These are phyloP conservation scores for Collybiopsis confluens DNA, from an alignment of 768 basidiomycete genomes.

Conservation along the genomic window DNA sequence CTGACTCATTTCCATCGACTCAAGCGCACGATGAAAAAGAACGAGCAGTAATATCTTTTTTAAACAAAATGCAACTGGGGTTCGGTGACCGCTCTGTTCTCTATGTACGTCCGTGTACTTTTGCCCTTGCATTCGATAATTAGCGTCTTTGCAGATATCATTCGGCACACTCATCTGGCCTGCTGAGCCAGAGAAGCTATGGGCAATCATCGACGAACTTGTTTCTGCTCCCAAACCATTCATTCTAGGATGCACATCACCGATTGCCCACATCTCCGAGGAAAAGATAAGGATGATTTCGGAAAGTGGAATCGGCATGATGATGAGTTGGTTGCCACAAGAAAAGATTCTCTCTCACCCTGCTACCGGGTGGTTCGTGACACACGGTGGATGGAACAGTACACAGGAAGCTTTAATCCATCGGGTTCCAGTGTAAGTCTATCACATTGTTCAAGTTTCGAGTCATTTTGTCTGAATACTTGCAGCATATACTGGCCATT, in stretches of 20 bases:
- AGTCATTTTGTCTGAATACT: neutral
- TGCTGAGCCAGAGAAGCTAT: neutral
- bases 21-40: neutral
- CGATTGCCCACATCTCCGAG: neutral
- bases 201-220: neutral
- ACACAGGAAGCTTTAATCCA: constrained; percentile 2
- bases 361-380: constrained; percentile 4
- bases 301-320: neutral
- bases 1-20: neutral
- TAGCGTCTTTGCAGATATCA: constrained; percentile 4
- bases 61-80: neutral
- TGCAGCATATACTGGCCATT: neutral
- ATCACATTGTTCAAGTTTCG: neutral
- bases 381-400: constrained; percentile 8
- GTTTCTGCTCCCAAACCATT: neutral
- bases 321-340: neutral
- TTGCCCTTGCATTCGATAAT: neutral
- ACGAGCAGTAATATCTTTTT: neutral
- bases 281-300: neutral
- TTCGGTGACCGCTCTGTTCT: neutral
- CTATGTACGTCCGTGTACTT: constrained; percentile 5
- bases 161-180: constrained; percentile 9
- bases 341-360: constrained; percentile 2
- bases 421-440: neutral
- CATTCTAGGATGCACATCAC: neutral